Evolutionary conservation across 129 eudicot genomes (phyloP).

Genomic region (Sambucus nigra): DNA sequence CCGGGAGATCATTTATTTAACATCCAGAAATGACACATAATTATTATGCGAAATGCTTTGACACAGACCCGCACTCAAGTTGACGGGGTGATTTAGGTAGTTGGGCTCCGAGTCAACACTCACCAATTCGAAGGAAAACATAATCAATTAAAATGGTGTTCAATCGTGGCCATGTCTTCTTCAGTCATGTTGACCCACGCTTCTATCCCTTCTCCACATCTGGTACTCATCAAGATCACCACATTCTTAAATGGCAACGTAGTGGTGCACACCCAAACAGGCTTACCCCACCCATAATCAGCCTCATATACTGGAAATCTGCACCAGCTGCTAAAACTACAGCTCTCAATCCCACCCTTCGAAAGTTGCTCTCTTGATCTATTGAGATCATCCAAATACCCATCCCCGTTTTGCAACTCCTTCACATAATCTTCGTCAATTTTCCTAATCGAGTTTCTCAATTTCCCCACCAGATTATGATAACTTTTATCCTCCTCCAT

Average conservation of each 20-base stretch:
- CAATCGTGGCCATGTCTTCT: slow-evolving; percentile 11
- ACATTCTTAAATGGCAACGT: slow-evolving; percentile 11
- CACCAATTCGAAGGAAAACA: too few relatives aligned
- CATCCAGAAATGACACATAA: too few relatives aligned
- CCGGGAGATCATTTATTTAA: too few relatives aligned
- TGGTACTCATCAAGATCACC: slow-evolving; percentile 17
- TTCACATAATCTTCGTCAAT: neutral
- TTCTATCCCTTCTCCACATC: slow-evolving; percentile 28
- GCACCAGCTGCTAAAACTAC: slow-evolving; percentile 14
- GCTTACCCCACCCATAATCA: slow-evolving; percentile 35
- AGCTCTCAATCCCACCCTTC: neutral
- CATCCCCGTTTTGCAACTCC: neutral
- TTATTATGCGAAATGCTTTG: too few relatives aligned
- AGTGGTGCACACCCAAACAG: slow-evolving; percentile 8
- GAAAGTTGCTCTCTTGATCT: neutral
- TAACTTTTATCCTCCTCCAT: neutral
- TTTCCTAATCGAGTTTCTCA: slow-evolving; percentile 6
- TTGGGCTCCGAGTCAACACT: too few relatives aligned
- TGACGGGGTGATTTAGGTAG: too few relatives aligned
- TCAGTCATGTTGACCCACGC: slow-evolving; percentile 27
- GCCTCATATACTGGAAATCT: slow-evolving; percentile 20
- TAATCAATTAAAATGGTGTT: too few relatives aligned
- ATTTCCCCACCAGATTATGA: neutral
- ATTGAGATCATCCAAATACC: neutral
- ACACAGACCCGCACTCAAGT: too few relatives aligned